Percentiles rank a stretch among this genome's conserved stretches.
phyloP scores from a whole-genome alignment of 257 asterid species.

The Voacanga thouarsii region DNA sequence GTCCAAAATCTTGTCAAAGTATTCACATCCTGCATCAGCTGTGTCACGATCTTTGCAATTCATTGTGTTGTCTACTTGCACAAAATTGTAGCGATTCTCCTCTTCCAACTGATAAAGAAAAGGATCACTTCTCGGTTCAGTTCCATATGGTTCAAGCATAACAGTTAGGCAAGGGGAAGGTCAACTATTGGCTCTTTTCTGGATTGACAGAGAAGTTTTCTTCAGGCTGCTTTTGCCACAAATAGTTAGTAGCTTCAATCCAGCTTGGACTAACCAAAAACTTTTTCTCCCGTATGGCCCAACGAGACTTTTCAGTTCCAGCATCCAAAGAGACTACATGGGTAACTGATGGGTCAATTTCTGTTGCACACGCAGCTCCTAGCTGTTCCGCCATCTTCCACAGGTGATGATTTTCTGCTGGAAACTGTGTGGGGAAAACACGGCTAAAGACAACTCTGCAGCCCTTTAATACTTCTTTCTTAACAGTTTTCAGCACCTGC shows the following conservation, averaged over 20 bases:
- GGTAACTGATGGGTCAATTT: constrained; percentile 55
- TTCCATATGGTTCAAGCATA: neutral
- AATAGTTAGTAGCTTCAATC: constrained; percentile 68
- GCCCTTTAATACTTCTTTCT: constrained; percentile 52
- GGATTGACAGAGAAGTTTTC: constrained; percentile 48
- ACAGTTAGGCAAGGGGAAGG: neutral
- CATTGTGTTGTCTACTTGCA: neutral
- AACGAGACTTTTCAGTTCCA: constrained; percentile 62
- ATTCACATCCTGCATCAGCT: neutral
- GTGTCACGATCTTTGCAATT: neutral
- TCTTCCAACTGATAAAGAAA: neutral
- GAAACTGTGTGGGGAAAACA: constrained; percentile 53
- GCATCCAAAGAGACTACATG: constrained; percentile 66
- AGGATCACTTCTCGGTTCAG: neutral
- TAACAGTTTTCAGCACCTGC: constrained; percentile 54
- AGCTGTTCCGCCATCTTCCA: constrained; percentile 75
- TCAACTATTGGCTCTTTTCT: constrained; percentile 24
- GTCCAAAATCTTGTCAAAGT: no score
- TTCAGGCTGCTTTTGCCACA: constrained; percentile 74
- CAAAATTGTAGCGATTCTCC: neutral
- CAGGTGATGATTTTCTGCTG: constrained; percentile 49
- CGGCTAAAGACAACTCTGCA: constrained; percentile 64
- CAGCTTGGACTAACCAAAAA: constrained; percentile 67
- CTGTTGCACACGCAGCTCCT: constrained; percentile 63
- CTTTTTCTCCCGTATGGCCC: constrained; percentile 54